phyloP scores from a whole-genome alignment of 2,329 filamentous ascomycete species.

The Fusarium albidum region DNA sequence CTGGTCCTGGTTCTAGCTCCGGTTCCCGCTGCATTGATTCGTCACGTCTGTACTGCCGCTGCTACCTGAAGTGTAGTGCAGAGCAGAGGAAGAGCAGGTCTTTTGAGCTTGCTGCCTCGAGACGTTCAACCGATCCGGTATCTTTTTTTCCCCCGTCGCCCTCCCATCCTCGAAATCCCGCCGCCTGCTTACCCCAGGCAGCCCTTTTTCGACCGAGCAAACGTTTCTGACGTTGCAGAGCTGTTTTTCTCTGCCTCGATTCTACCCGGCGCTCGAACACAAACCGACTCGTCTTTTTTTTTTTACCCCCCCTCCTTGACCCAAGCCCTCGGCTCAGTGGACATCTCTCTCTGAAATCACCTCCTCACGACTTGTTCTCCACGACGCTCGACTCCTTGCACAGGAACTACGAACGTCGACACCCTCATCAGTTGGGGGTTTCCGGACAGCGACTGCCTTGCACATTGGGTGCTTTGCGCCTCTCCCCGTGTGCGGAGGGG shows the following conservation, averaged over 20 bases:
- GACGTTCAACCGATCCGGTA: conserved; percentile 26
- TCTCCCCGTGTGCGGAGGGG: conserved; percentile 37
- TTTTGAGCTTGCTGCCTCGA: conserved; percentile 29
- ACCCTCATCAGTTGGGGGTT: conserved; percentile 35
- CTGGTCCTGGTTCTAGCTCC: conserved; percentile 4
- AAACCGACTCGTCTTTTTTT: conserved; percentile 15
- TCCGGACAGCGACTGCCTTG: conserved; percentile 30
- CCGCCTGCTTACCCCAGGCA: conserved; percentile 27
- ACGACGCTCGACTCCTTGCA: conserved; percentile 23
- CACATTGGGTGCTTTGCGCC: conserved; percentile 36
- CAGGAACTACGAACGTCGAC: conserved; percentile 21
- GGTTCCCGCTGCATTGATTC: conserved; percentile 23
- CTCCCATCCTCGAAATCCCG: conserved; percentile 24
- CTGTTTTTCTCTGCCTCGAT: conserved; percentile 15
- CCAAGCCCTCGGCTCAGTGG: conserved; percentile 31
- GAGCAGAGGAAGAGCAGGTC: neutral
- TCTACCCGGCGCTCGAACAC: conserved; percentile 12
- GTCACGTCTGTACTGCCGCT: conserved; percentile 21
- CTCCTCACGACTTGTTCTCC: conserved; percentile 16
- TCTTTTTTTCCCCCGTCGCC: conserved; percentile 14
- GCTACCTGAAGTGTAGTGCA: conserved; percentile 3
- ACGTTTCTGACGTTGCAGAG: conserved; percentile 20
- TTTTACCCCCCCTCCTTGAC: neutral
- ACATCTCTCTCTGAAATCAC: conserved; percentile 8
- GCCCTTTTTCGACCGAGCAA: conserved; percentile 26